Evolutionary conservation across 257 asterid species (phyloP).

Genomic region (Paraleonurus japonicus): DNA sequence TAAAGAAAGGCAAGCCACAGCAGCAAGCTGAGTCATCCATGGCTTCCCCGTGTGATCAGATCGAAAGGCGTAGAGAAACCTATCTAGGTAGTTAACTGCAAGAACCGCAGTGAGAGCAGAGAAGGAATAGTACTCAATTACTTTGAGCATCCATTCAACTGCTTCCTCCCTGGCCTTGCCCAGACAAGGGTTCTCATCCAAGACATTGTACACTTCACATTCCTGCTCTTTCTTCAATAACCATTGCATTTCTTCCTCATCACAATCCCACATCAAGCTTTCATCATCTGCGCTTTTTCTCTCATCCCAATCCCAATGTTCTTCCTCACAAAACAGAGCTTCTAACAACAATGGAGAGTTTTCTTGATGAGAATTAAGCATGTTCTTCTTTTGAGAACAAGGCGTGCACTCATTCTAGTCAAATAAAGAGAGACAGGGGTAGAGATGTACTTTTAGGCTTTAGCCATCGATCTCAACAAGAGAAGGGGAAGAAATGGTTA

Average conservation of each 20-base stretch:
- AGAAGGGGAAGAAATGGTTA: constrained; percentile 10
- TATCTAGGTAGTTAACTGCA: constrained; percentile 68
- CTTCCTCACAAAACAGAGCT: constrained; percentile 47
- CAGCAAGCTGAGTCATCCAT: constrained; percentile 76
- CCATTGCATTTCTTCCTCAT: constrained; percentile 42
- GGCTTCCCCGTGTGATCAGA: constrained; percentile 42
- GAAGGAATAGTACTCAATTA: constrained; percentile 49
- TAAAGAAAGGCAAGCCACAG: constrained; percentile 78
- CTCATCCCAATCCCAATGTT: constrained; percentile 33
- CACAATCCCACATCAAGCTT: constrained; percentile 35
- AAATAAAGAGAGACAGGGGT: constrained; percentile 29
- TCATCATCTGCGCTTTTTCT: too few relatives aligned
- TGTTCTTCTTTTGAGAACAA: constrained; percentile 37
- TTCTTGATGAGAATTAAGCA: constrained; percentile 39
- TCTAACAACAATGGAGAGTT: constrained; percentile 33
- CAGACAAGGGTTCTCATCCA: constrained; percentile 29
- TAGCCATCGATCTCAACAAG: constrained; percentile 29
- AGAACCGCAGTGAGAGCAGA: constrained; percentile 72
- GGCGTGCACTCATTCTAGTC: constrained; percentile 28
- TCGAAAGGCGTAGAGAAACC: constrained; percentile 43
- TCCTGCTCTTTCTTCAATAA: constrained; percentile 50
- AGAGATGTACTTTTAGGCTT: constrained; percentile 21
- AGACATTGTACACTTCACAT: constrained; percentile 17
- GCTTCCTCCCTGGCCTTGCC: constrained; percentile 45
- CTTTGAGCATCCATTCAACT: constrained; percentile 65